phyloP scores from a whole-genome alignment of 2,329 filamentous ascomycete species.

The Alternaria arborescens region DNA sequence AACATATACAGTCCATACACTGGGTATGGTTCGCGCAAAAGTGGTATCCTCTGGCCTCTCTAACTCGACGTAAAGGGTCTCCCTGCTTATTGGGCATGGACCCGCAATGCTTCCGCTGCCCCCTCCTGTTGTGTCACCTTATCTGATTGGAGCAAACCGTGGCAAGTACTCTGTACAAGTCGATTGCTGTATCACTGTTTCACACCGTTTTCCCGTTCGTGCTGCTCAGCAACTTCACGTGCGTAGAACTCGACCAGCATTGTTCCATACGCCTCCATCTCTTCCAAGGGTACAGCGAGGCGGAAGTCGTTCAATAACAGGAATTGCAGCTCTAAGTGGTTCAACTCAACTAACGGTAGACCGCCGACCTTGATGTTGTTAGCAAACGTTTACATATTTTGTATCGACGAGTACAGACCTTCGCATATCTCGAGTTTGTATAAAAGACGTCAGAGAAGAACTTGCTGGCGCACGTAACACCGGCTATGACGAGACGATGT shows the following conservation, averaged over 20 bases:
- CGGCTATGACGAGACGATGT: slow-evolving; percentile 93
- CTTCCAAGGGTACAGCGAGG: slow-evolving; percentile 89
- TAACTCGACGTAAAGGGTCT: background rate
- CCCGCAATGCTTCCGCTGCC: background rate
- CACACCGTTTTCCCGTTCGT: slow-evolving; percentile 44
- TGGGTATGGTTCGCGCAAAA: slow-evolving; percentile 8
- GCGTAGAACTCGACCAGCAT: slow-evolving; percentile 99
- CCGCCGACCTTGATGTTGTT: slow-evolving; percentile 79
- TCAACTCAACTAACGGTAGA: slow-evolving; percentile 88
- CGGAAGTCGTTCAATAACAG: slow-evolving; percentile 95
- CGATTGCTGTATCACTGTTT: slow-evolving; percentile 18
- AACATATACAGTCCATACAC: slow-evolving; percentile 5
- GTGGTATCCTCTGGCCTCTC: slow-evolving; percentile 10
- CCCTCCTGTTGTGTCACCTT: background rate
- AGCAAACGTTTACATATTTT: slow-evolving; percentile 7
- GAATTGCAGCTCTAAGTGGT: slow-evolving; percentile 96
- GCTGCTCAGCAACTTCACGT: slow-evolving; percentile 80
- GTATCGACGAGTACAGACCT: slow-evolving; percentile 68
- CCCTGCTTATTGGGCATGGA: slow-evolving; percentile 3
- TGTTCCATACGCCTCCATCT: slow-evolving; percentile 95
- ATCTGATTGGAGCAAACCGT: background rate
- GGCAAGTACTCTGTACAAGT: background rate
- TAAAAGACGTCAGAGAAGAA: slow-evolving; percentile 99
- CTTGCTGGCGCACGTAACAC: slow-evolving; percentile 97
- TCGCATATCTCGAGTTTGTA: slow-evolving; percentile 98